Percentiles rank a stretch among this genome's conserved stretches.
These are phyloP conservation scores for Mycena haematopus DNA, from an alignment of 768 basidiomycete species.

Conservation along the genomic window DNA sequence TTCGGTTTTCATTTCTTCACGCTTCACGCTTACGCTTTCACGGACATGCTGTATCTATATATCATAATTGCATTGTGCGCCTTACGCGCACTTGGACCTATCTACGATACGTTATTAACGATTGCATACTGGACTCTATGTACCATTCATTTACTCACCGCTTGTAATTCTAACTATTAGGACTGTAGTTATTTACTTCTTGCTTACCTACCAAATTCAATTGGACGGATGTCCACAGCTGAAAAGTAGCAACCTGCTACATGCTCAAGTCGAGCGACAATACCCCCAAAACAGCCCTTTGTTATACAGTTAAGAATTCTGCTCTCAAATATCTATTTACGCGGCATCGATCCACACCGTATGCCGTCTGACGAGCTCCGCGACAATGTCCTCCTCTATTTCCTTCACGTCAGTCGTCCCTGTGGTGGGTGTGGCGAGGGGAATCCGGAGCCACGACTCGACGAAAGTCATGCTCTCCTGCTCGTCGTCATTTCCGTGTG, in stretches of 20 bases:
- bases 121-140: not conserved
- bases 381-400: conserved; percentile 92
- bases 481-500: no score
- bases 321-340: not conserved
- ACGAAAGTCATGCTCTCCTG: conserved; percentile 42
- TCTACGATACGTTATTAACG: not conserved
- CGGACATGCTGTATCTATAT: conserved; percentile 18
- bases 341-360: conserved; percentile 60
- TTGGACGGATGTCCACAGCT: no score
- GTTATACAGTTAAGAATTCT: no score
- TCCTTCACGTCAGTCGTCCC: conserved; percentile 59
- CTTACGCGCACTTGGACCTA: conserved; percentile 10
- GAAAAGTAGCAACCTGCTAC: no score
- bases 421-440: conserved; percentile 39
- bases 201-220: no score
- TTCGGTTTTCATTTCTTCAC: not conserved
- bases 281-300: no score
- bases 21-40: not conserved
- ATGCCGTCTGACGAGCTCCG: conserved; percentile 78
- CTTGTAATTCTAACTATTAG: not conserved
- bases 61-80: conserved; percentile 15
- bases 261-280: no score
- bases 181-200: not conserved
- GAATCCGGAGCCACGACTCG: conserved; percentile 71
- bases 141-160: not conserved